Conservation (phyloP, 768 basidiomycete genomes). For the Serendipita sp. region DNA sequence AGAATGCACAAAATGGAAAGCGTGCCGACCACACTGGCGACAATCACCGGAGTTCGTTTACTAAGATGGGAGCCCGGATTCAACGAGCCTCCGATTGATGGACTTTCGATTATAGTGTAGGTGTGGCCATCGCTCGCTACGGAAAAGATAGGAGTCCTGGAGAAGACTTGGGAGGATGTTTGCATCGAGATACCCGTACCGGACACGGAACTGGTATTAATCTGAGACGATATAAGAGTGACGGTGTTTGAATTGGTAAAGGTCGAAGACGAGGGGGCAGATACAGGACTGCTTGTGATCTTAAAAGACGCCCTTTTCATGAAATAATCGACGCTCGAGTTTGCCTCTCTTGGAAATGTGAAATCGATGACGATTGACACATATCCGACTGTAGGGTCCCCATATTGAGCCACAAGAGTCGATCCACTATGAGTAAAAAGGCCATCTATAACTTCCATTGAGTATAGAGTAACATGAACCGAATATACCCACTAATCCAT, state of each 20-base stretch:
- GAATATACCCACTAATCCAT: not conserved
- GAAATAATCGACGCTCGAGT: not conserved
- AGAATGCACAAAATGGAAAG: not conserved
- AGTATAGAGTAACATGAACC: not conserved
- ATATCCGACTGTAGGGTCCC: not conserved
- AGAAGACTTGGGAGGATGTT: not conserved
- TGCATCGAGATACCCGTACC: no score
- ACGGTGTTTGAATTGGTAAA: not conserved
- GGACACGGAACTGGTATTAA: not conserved
- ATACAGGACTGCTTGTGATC: not conserved
- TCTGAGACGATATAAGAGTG: not conserved
- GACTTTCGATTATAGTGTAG: not conserved
- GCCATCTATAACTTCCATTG: not conserved
- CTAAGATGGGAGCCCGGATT: not conserved
- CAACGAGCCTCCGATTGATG: not conserved
- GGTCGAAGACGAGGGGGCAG: not conserved
- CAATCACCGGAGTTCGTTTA: not conserved
- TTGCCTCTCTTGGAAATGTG: not conserved
- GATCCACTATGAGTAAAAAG: not conserved
- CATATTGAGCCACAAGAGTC: not conserved
- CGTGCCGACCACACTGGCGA: not conserved
- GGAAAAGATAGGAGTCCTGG: not conserved
- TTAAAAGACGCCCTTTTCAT: not conserved
- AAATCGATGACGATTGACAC: not conserved
- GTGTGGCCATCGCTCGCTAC: not conserved